phyloP scores from a whole-genome alignment of 345 rosid genomes.

The Aegle marmelos region DNA sequence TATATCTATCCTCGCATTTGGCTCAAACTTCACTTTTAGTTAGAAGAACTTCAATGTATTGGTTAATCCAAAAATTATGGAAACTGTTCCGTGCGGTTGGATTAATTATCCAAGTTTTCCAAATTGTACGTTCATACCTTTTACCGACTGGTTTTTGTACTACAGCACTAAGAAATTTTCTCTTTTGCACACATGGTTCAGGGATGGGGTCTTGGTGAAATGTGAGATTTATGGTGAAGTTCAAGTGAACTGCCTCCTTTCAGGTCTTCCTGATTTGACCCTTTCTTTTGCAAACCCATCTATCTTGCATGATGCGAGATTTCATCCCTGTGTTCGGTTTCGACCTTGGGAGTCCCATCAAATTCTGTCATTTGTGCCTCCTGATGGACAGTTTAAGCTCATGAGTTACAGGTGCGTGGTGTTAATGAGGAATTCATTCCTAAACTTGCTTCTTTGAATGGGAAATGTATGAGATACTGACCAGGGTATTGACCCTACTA shows the following conservation, averaged over 20 bases:
- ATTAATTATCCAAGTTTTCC: not conserved
- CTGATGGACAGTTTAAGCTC: conserved; percentile 93
- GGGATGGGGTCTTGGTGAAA: conserved; percentile 66
- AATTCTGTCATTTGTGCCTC: conserved; percentile 90
- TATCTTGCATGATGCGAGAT: conserved; percentile 72
- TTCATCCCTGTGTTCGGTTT: conserved; percentile 94
- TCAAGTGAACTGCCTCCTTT: conserved; percentile 82
- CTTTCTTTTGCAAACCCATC: conserved; percentile 83
- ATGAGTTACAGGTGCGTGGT: conserved; percentile 87
- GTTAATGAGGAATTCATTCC: conserved; percentile 1
- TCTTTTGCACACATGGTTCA: conserved; percentile 24
- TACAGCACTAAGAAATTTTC: conserved; percentile 6
- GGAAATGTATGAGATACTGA: not conserved
- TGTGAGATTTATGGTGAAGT: conserved; percentile 81
- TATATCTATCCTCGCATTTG: not conserved
- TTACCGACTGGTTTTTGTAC: conserved; percentile 1
- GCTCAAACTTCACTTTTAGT: not conserved
- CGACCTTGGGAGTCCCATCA: conserved; percentile 97
- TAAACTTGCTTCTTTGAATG: not conserved
- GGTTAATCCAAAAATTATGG: not conserved
- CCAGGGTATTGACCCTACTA: not conserved
- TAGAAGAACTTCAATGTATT: not conserved
- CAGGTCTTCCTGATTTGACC: conserved; percentile 93
- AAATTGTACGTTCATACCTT: not conserved
- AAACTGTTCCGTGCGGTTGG: not conserved